Percentiles rank a stretch among this genome's conserved stretches.
Conservation (phyloP, 1,139 yeast genomes). For the Torulaspora pretoriensis region DNA sequence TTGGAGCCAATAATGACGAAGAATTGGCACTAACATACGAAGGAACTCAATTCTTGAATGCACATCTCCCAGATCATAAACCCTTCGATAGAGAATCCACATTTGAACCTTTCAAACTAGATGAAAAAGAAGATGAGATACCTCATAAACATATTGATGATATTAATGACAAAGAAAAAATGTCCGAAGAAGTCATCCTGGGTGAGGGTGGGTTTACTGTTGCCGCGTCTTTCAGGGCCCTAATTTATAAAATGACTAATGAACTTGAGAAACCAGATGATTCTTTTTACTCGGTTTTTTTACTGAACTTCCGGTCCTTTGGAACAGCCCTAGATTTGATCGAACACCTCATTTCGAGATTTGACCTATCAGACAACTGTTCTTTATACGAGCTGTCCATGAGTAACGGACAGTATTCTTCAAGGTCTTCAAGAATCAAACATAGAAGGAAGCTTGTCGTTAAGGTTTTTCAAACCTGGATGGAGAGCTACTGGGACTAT, state of each 20-base stretch:
- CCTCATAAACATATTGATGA: slow-evolving; percentile 17
- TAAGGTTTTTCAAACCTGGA: slow-evolving; percentile 72
- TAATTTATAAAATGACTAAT: slow-evolving; percentile 67
- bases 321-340: slow-evolving; percentile 65
- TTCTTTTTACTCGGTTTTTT: slow-evolving; percentile 69
- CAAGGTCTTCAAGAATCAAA: slow-evolving; percentile 50
- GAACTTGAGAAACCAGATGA: slow-evolving; percentile 62
- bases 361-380: slow-evolving; percentile 47
- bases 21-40: slow-evolving; percentile 52
- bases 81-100: slow-evolving; percentile 44
- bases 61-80: slow-evolving; percentile 37
- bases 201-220: slow-evolving; percentile 53
- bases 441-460: slow-evolving; percentile 65
- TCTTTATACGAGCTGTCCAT: slow-evolving; percentile 35
- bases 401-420: slow-evolving; percentile 41
- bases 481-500: slow-evolving; percentile 82
- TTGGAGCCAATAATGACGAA: slow-evolving; percentile 55
- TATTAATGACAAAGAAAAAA: slow-evolving; percentile 31
- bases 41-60: slow-evolving; percentile 50
- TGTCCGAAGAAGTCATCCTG: slow-evolving; percentile 43
- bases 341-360: slow-evolving; percentile 64
- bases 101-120: slow-evolving; percentile 36
- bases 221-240: slow-evolving; percentile 77
- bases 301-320: slow-evolving; percentile 75
- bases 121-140: slow-evolving; percentile 19